Percentiles rank a stretch among this genome's conserved stretches.
phyloP scores from a whole-genome alignment of 139 green algal genomes.

The Yamagishiella unicocca region DNA sequence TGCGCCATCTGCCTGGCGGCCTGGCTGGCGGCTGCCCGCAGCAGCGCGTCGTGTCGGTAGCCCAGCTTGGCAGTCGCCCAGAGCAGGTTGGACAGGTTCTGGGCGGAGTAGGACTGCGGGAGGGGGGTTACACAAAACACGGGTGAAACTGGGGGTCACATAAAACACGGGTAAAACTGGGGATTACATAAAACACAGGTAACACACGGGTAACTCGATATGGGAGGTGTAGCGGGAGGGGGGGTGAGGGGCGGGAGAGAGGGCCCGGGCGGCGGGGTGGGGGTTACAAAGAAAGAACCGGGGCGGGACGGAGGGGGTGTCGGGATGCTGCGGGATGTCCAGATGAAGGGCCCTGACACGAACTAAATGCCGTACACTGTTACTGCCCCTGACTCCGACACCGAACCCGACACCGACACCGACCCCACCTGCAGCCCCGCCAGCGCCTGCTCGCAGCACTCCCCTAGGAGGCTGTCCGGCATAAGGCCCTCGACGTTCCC shows the following conservation, averaged over 20 bases:
- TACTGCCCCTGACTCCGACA: neutral
- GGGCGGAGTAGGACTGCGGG: slow-evolving; percentile 34
- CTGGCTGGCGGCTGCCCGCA: neutral
- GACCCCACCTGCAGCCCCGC: neutral
- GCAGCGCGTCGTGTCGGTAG: slow-evolving; percentile 34
- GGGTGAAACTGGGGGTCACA: no score
- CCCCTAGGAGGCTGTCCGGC: neutral
- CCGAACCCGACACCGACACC: neutral
- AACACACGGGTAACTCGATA: neutral
- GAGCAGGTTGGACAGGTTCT: slow-evolving; percentile 77
- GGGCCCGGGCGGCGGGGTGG: neutral
- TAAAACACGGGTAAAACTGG: no score
- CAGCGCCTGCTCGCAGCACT: slow-evolving; percentile 16
- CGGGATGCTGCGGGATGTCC: no score
- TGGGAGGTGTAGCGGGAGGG: neutral
- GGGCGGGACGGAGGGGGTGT: no score
- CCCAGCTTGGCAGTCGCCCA: slow-evolving; percentile 70
- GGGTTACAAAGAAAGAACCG: no score
- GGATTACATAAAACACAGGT: no score
- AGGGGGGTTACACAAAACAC: no score
- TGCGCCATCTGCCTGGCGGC: slow-evolving; percentile 37
- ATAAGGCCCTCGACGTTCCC: neutral
- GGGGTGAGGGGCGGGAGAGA: neutral
- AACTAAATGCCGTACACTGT: no score
- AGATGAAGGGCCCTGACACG: no score